Conservation (phyloP, 2,329 filamentous ascomycete species). For the Thelonectria blattea region DNA sequence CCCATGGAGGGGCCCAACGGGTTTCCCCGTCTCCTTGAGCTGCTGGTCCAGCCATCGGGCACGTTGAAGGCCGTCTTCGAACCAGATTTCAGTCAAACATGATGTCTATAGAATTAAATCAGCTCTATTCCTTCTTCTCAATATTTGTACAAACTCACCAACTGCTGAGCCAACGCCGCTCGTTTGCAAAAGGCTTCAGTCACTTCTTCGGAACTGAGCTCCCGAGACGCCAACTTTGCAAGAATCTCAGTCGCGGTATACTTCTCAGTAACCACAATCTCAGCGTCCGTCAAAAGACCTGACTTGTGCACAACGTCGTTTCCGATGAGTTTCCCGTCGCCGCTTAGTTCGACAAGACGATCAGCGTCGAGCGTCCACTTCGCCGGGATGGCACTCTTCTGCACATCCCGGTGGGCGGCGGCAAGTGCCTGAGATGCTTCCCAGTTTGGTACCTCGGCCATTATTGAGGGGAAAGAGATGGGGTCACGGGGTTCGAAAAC, state of each 20-base stretch:
- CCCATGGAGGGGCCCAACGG: slow-evolving; percentile 30
- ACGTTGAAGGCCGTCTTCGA: slow-evolving; percentile 26
- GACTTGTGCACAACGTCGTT: slow-evolving; percentile 20
- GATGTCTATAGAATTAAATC: slow-evolving; percentile 14
- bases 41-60: slow-evolving; percentile 27
- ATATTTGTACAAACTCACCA: slow-evolving; percentile 1
- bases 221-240: slow-evolving; percentile 14
- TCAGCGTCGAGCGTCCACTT: slow-evolving; percentile 23
- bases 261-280: slow-evolving; percentile 24
- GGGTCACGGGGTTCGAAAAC: too few species aligned
- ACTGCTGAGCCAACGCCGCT: slow-evolving; percentile 32
- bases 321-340: slow-evolving; percentile 24
- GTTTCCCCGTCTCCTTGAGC: slow-evolving; percentile 28
- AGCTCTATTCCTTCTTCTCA: neutral
- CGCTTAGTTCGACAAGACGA: slow-evolving; percentile 13
- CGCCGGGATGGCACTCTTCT: slow-evolving; percentile 21
- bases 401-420: slow-evolving; percentile 28
- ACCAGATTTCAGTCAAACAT: slow-evolving; percentile 31
- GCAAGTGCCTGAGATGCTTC: slow-evolving; percentile 17
- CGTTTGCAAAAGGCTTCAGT: slow-evolving; percentile 31
- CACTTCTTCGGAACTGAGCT: slow-evolving; percentile 30
- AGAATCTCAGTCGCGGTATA: slow-evolving; percentile 27
- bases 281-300: slow-evolving; percentile 20
- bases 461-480: slow-evolving; percentile 3
- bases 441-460: slow-evolving; percentile 29